These are phyloP conservation scores for Hibiscus tridactylites DNA, from an alignment of 345 rosid species.

Conservation along the genomic window DNA sequence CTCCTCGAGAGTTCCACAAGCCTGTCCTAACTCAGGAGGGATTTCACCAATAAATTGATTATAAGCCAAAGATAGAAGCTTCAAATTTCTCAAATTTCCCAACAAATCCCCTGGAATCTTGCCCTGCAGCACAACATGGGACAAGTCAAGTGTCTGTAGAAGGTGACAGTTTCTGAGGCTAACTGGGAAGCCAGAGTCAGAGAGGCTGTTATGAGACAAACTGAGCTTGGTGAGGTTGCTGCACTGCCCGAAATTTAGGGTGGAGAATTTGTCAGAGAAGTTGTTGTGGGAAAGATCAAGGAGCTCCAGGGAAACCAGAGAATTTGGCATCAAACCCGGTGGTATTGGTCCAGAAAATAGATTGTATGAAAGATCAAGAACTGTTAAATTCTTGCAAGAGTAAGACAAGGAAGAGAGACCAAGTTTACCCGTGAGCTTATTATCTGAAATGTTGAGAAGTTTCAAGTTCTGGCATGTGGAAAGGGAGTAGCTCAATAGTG, in stretches of 20 bases:
- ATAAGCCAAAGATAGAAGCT: constrained; percentile 45
- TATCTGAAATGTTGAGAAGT: constrained; percentile 55
- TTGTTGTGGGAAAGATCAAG: constrained; percentile 73
- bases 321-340: constrained; percentile 28
- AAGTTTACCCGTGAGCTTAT: constrained; percentile 48
- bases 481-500: constrained; percentile 34
- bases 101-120: constrained; percentile 54
- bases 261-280: constrained; percentile 52
- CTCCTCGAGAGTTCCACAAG: constrained; percentile 46
- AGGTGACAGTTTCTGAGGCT: constrained; percentile 41
- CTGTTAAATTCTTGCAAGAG: constrained; percentile 42
- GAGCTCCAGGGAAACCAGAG: constrained; percentile 39
- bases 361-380: constrained; percentile 68
- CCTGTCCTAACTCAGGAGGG: constrained; percentile 55
- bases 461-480: constrained; percentile 55
- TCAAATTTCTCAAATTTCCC: constrained; percentile 46
- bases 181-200: constrained; percentile 44
- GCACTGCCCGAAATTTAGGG: constrained; percentile 52
- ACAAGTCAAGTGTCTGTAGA: constrained; percentile 54
- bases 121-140: constrained; percentile 46
- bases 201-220: constrained; percentile 51
- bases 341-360: constrained; percentile 55
- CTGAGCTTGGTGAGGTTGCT: constrained; percentile 45
- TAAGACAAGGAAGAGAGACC: constrained; percentile 29
- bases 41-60: constrained; percentile 57